A percentile compares a stretch with the other conserved stretches of the same genome.
Conservation (phyloP, 2,329 filamentous ascomycete species). For the Pseudogymnoascus verrucosus region DNA sequence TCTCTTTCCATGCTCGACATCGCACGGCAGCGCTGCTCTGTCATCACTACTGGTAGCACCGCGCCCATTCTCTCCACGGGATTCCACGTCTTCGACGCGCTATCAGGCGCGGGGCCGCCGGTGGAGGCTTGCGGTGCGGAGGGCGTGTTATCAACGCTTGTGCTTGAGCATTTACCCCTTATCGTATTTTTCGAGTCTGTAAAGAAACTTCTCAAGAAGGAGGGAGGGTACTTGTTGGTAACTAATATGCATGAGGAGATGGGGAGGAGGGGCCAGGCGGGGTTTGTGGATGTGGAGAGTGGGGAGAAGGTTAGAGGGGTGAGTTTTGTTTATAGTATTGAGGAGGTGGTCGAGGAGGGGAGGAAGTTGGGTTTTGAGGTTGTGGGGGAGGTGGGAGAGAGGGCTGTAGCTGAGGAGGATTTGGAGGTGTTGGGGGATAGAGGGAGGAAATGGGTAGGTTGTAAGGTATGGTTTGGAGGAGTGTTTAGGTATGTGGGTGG, state of each 20-base stretch:
- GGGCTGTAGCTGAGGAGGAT: constrained; percentile 38
- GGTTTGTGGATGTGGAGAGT: constrained; percentile 47
- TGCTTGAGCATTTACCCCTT: constrained; percentile 55
- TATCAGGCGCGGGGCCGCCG: constrained; percentile 21
- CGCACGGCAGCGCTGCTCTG: constrained; percentile 30
- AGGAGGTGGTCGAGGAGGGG: constrained; percentile 45
- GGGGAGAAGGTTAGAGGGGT: constrained; percentile 50
- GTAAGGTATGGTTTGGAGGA: constrained; percentile 45
- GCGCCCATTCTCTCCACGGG: not conserved
- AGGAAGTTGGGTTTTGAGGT: constrained; percentile 37
- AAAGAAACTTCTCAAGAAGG: constrained; percentile 33
- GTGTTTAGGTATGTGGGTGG: constrained; percentile 31
- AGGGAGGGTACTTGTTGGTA: constrained; percentile 45
- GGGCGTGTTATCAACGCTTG: constrained; percentile 51
- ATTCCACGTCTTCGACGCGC: constrained; percentile 22
- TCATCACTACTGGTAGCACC: not conserved
- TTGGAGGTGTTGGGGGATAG: constrained; percentile 43
- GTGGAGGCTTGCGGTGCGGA: constrained; percentile 21
- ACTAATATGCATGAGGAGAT: constrained; percentile 64
- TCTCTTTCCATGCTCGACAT: constrained; percentile 49
- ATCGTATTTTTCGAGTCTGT: constrained; percentile 41
- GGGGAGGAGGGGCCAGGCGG: constrained; percentile 50
- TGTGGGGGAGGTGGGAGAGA: constrained; percentile 35
- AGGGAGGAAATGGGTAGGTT: constrained; percentile 56
- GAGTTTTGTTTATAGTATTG: constrained; percentile 48